Conservation (phyloP, 1,139 yeast species). For the Pichia cactophila region DNA sequence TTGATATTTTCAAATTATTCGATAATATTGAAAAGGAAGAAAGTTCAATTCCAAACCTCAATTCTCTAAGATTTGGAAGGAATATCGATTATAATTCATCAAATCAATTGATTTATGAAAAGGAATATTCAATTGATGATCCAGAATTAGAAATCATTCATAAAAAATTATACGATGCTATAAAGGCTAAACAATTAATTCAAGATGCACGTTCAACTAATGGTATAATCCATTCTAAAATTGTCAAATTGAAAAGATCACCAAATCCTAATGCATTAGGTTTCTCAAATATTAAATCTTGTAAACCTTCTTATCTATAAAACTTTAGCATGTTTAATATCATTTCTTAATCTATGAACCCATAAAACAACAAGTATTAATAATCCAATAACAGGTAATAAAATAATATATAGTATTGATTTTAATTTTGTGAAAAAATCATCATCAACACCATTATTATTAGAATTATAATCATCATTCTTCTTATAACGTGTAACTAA, state of each 20-base stretch:
- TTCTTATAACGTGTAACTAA: constrained; percentile 14
- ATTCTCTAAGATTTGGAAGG: constrained; percentile 2
- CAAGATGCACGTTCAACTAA: constrained; percentile 19
- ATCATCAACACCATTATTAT: neutral
- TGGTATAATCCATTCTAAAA: constrained; percentile 24
- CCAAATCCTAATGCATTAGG: constrained; percentile 43
- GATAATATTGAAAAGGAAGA: neutral
- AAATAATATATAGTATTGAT: constrained; percentile 22
- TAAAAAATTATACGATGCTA: constrained; percentile 18
- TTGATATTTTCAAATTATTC: constrained; percentile 4
- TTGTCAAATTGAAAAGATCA: constrained; percentile 29
- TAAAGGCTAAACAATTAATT: constrained; percentile 20
- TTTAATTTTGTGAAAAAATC: constrained; percentile 3
- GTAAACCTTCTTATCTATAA: constrained; percentile 38
- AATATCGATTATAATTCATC: constrained; percentile 8
- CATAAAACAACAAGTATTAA: constrained; percentile 34
- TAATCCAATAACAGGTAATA: constrained; percentile 37
- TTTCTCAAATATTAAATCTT: constrained; percentile 34
- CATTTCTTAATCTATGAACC: constrained; percentile 43
- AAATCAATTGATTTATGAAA: constrained; percentile 23
- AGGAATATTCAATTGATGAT: constrained; percentile 21
- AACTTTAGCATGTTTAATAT: constrained; percentile 48
- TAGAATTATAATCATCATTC: neutral
- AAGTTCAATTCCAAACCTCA: neutral
- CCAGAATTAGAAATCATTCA: constrained; percentile 19